A percentile compares a stretch with the other conserved stretches of the same genome.
phyloP scores from a whole-genome alignment of 2,329 filamentous ascomycete species.

The Mycosphaerella arachidis region DNA sequence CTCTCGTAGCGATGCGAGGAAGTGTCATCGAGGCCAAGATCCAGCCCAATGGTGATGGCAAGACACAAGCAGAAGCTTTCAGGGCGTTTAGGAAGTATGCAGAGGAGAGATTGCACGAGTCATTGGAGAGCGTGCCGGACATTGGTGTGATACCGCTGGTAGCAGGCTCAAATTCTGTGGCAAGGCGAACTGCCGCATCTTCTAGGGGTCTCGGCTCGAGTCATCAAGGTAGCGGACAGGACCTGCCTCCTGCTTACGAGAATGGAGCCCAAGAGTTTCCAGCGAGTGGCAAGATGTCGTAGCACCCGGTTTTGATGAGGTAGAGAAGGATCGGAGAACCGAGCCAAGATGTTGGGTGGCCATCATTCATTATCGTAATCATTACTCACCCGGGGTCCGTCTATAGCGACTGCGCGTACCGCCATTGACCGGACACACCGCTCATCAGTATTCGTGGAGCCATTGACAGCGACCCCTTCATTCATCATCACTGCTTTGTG shows the following conservation, averaged over 20 bases:
- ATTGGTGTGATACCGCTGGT: background rate
- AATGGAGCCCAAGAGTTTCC: background rate
- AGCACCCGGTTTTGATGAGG: background rate
- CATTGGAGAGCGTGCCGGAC: constrained; percentile 17
- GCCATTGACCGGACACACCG: no score
- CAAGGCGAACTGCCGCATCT: background rate
- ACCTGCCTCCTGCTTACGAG: background rate
- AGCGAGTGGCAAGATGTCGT: background rate
- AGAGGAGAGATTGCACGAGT: constrained; percentile 17
- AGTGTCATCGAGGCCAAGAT: constrained; percentile 25
- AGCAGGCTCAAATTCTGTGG: background rate
- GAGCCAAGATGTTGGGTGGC: background rate
- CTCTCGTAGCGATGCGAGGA: constrained; percentile 19
- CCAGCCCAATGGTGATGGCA: constrained; percentile 17
- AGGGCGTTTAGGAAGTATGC: constrained; percentile 23
- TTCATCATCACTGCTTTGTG: constrained; percentile 27
- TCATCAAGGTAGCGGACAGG: background rate
- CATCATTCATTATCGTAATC: background rate
- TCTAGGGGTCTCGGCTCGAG: background rate
- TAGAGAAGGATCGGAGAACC: background rate
- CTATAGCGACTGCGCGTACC: background rate
- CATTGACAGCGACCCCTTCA: constrained; percentile 7
- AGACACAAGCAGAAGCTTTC: constrained; percentile 23
- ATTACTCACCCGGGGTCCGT: background rate
- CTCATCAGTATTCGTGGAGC: background rate